Base-by-base conservation (phyloP, 192 early-diverging fungal genomes). In the Coemansia pectinata region DNA sequence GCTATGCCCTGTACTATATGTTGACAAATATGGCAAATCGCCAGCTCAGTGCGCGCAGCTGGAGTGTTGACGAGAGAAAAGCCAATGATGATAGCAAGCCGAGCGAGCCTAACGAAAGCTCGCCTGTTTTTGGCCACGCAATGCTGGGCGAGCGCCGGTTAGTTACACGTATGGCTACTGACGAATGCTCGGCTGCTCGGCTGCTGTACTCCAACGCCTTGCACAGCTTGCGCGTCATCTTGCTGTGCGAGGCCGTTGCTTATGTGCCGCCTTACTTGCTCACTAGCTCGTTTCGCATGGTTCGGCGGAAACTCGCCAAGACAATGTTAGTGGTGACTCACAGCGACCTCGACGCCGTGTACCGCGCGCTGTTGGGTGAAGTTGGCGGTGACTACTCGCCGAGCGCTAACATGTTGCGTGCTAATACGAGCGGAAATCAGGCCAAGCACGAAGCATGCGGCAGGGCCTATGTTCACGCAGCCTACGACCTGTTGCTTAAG, bases 221-320 rank as follows among this genome's bases (percentile, higher is more conserved):
- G 55, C 78, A 74, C 31, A 74, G 78, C 57, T 38, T 71, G n/a
- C 69, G 72, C 5, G 52, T 59, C 3, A 59, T 79, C 45, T 23
- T 71, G 14, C 21, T 79, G 38, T 65, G 69, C 42, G 19, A 23
- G 12, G 11, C 39, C 8, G 38, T 73, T 25, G 72, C 59, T 12
- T 79, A 55, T 65, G 65, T 45, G 4, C 78, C 78, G 40, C 62
- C 69, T 0, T 67, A 79, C 25, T 11, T 74, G 21, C 21, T 71
- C 0, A 39, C 45, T 1, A 62, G 78, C 12, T 74, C 78, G 6
- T 79, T 79, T 39, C 19, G 53, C 0, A 44, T 34, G 7, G 69
- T 71, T n/a, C 0, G 17, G 21, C 36, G 34, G 1, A 38, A 23
- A 19, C 33, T 4, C 23, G 21, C 39, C 57, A 29, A 23, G 40